These are phyloP conservation scores for Styphnolobium japonicum DNA, from an alignment of 306 rosid species.

Conservation along the genomic window DNA sequence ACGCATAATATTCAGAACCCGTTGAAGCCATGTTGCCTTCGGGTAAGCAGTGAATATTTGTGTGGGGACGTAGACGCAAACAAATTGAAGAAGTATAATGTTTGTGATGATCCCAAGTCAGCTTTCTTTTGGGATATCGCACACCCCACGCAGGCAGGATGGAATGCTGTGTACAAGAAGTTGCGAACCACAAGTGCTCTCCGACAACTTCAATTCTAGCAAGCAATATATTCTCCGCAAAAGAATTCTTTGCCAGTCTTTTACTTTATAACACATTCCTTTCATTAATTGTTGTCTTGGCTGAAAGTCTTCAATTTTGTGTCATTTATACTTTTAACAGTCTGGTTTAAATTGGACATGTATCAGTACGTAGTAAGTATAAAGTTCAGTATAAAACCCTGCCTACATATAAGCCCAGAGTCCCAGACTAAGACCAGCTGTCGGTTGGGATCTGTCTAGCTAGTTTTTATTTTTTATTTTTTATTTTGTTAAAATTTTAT, in stretches of 20 bases:
- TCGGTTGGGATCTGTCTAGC: no score
- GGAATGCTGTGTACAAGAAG: conserved; percentile 48
- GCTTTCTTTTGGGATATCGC: conserved; percentile 66
- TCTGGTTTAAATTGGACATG: no score
- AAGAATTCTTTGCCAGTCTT: not conserved
- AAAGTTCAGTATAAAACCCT: no score
- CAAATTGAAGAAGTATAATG: conserved; percentile 37
- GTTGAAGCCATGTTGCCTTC: conserved; percentile 57
- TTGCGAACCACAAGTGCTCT: not conserved
- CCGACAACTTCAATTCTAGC: not conserved
- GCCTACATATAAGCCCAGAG: no score
- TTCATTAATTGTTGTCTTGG: not conserved
- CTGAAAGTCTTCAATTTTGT: not conserved
- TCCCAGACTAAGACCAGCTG: no score
- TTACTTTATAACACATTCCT: not conserved
- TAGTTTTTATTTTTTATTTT: no score
- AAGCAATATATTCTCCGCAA: not conserved
- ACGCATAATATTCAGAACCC: conserved; percentile 34
- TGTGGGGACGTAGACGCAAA: conserved; percentile 47
- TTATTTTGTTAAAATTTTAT: no score
- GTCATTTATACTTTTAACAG: not conserved
- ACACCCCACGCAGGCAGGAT: conserved; percentile 63
- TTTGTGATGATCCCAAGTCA: conserved; percentile 48
- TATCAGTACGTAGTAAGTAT: no score
- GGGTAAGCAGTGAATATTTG: conserved; percentile 27